Conservation (phyloP, 306 rosid species). For the Myrica gale region DNA sequence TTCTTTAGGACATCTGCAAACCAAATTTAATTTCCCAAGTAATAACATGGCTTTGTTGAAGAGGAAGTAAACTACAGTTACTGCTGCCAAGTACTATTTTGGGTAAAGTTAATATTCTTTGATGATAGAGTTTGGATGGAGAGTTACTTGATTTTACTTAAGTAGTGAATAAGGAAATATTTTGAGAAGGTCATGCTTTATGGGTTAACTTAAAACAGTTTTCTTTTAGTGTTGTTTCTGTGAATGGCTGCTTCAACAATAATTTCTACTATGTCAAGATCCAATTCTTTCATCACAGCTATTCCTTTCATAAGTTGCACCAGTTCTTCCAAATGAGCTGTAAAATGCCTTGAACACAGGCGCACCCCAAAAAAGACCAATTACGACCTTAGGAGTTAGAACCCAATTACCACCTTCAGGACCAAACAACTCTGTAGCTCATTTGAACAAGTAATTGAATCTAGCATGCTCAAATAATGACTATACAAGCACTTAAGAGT, state of each 20-base stretch:
- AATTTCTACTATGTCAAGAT: too few relatives aligned
- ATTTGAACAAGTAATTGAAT: background rate
- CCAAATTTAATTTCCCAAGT: background rate
- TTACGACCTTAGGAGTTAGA: background rate
- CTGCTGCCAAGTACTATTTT: background rate
- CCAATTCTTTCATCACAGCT: conserved; percentile 88
- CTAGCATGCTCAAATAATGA: background rate
- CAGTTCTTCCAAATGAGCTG: conserved; percentile 80
- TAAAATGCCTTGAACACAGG: conserved; percentile 21
- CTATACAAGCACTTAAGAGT: background rate
- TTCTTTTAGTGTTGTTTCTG: background rate
- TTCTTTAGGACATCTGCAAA: background rate
- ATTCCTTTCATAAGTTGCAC: conserved; percentile 92
- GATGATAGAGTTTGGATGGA: background rate
- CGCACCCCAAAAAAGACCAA: background rate
- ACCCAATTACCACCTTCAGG: background rate
- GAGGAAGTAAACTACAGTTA: background rate
- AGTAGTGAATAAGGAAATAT: background rate
- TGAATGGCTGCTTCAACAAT: background rate
- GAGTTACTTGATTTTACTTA: background rate
- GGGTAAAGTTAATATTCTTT: background rate
- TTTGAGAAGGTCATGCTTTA: background rate
- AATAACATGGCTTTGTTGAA: background rate
- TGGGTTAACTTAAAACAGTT: background rate
- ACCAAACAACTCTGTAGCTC: background rate